Conservation (phyloP, 352 stramenopile species). For the Phytopythium litorale region DNA sequence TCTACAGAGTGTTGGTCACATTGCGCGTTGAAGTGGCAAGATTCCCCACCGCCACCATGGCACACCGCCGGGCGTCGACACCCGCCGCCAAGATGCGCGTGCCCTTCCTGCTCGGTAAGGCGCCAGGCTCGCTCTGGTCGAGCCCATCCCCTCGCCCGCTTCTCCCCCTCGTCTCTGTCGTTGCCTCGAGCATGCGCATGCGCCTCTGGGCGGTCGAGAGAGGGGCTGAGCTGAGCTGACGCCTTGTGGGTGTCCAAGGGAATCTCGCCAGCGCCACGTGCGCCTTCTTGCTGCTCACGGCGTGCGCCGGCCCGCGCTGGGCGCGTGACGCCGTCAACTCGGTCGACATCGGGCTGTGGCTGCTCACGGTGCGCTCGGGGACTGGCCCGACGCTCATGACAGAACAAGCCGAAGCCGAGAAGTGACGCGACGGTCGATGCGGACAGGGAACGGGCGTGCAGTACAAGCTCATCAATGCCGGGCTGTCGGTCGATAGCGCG, state of each 20-base stretch:
- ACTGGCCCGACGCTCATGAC: background rate
- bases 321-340: slow-evolving; percentile 64
- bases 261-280: slow-evolving; percentile 43
- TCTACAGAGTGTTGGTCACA: background rate
- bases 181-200: background rate
- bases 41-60: background rate
- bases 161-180: background rate
- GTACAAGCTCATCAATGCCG: slow-evolving; percentile 83
- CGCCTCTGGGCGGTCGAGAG: background rate
- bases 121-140: background rate
- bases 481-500: slow-evolving; percentile 31
- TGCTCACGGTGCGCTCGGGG: slow-evolving; percentile 31
- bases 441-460: slow-evolving; percentile 60
- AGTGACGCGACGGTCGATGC: background rate
- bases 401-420: background rate
- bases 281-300: slow-evolving; percentile 46
- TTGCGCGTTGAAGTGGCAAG: background rate
- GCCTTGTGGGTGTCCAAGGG: slow-evolving; percentile 20
- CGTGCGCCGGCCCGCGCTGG: slow-evolving; percentile 46
- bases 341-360: slow-evolving; percentile 72
- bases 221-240: background rate
- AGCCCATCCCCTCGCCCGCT: background rate
- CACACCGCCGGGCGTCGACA: background rate
- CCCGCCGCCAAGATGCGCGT: slow-evolving; percentile 24
- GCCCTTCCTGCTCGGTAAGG: slow-evolving; percentile 36